Evolutionary conservation across 1,139 yeast species (phyloP).

Genomic region (Yamadazyma songkhlaensis): DNA sequence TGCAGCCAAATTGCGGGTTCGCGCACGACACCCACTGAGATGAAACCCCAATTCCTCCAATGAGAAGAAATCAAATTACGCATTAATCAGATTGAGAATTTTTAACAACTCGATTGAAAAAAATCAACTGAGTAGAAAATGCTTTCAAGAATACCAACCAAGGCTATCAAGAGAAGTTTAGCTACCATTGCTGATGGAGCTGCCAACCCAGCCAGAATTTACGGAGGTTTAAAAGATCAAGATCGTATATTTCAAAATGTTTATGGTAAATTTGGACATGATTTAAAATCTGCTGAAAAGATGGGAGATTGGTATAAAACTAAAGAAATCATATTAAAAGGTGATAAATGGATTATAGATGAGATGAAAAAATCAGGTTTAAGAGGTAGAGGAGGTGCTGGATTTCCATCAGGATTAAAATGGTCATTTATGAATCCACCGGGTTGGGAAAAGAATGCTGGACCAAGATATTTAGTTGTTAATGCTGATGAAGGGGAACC

Average conservation of each 20-base stretch:
- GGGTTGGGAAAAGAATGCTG: conserved; percentile 85
- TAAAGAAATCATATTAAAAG: conserved; percentile 76
- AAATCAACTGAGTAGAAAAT: conserved; percentile 9
- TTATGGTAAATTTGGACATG: conserved; percentile 71
- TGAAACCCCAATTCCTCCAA: conserved; percentile 16
- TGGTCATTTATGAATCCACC: conserved; percentile 96
- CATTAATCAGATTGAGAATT: conserved; percentile 5
- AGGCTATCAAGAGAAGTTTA: conserved; percentile 15
- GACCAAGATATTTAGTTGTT: conserved; percentile 83
- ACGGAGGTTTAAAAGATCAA: conserved; percentile 77
- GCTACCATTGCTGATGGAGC: conserved; percentile 47
- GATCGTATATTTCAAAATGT: conserved; percentile 86
- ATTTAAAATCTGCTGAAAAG: conserved; percentile 66
- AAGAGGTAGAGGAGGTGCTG: conserved; percentile 93
- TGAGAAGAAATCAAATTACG: conserved; percentile 25
- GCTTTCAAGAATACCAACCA: background rate
- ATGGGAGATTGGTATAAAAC: conserved; percentile 93
- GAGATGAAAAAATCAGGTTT: conserved; percentile 82
- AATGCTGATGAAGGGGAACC: conserved; percentile 96
- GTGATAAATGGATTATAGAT: conserved; percentile 84
- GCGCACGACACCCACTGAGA: background rate
- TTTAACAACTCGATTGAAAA: background rate
- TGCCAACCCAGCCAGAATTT: conserved; percentile 54
- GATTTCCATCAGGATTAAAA: conserved; percentile 85
- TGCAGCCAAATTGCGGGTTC: background rate